Conservation (phyloP, 2,329 filamentous ascomycete species). For the Xylariaceae sp. region DNA sequence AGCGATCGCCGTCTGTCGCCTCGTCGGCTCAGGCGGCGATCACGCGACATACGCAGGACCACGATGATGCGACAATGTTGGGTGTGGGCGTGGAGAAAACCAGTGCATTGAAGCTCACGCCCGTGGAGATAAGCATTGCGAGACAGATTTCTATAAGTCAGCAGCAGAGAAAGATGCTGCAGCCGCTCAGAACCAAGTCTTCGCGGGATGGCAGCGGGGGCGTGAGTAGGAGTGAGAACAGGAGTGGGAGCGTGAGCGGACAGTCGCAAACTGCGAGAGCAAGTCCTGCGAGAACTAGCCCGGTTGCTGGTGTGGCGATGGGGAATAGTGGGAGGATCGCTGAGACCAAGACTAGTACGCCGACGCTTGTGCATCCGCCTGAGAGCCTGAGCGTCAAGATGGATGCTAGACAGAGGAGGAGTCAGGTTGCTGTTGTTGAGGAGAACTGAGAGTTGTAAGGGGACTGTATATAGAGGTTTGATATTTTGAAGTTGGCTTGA, state of each 20-base stretch:
- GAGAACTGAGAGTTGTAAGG: constrained; percentile 31
- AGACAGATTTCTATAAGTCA: constrained; percentile 65
- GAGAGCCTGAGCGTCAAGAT: constrained; percentile 32
- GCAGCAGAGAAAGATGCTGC: constrained; percentile 58
- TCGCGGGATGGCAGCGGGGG: constrained; percentile 4
- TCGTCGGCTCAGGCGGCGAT: constrained; percentile 35
- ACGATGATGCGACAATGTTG: constrained; percentile 38
- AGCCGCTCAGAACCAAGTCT: constrained; percentile 45
- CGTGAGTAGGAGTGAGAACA: background rate
- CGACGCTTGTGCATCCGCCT: constrained; percentile 43
- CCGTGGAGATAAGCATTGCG: constrained; percentile 65
- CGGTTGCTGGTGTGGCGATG: constrained; percentile 23
- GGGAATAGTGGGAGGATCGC: constrained; percentile 35
- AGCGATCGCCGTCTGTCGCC: constrained; percentile 28
- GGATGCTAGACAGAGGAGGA: constrained; percentile 43
- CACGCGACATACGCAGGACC: constrained; percentile 33
- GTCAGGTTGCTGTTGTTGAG: constrained; percentile 54
- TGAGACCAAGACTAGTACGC: constrained; percentile 43
- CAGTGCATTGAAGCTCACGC: constrained; percentile 38
- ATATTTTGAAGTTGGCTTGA: too few relatives aligned
- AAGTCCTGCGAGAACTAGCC: constrained; percentile 11
- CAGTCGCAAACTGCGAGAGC: background rate
- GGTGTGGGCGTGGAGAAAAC: constrained; percentile 24
- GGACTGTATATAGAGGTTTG: too few relatives aligned
- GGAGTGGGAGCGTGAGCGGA: background rate